Base-by-base conservation (phyloP, 768 basidiomycete genomes). In the Tephrocybe sp. region DNA sequence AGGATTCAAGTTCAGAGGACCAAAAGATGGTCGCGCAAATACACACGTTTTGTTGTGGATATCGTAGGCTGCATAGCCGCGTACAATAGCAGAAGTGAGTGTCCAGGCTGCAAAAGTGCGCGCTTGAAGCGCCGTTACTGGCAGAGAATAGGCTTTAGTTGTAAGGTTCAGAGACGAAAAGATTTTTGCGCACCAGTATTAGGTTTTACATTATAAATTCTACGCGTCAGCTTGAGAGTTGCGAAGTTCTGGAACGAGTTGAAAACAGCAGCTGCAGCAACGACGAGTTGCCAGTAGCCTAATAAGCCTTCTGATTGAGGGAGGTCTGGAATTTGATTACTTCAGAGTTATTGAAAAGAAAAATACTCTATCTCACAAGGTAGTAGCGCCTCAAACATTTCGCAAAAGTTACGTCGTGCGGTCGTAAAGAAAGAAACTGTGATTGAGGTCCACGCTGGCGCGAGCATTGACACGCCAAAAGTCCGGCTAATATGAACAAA, bases 61-160 rank as follows among this genome's bases (percentile, higher is more conserved):
- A 64, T 98, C 76, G 69, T 94, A 98, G 5, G 96, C 93, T 10
- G 92, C 90, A 60, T 94, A 94, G 42, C 77, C 72, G 32, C 96
- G 84, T 43, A 98, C 83, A 40, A 88, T 71, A 19, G 89, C 91
- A 7, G 92, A 83, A 4, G 88, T 85, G 45, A 96, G 66, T 0
- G 95, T 98, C 96, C 96, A 99, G 1, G 83, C 77, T 1, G 81
- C 95, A 64, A 97, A 97, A 4, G 93, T 90, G 40, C 96, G 80
- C 33, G 91, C 88, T 57, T 95, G 91, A 16, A 98, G 77, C 14
- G 77, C 68, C 6, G 92, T 94, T 10, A 99, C 96, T 96, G 68
- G 19, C 48, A 17, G 35, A 30, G 47, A 31, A 43, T 30, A 26
- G 13, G 17, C 22, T 47, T 57, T 20, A 50, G 34, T 14, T 47